Evolutionary conservation across 179 eudicot genomes (phyloP).

Genomic region (Actinidia arguta): DNA sequence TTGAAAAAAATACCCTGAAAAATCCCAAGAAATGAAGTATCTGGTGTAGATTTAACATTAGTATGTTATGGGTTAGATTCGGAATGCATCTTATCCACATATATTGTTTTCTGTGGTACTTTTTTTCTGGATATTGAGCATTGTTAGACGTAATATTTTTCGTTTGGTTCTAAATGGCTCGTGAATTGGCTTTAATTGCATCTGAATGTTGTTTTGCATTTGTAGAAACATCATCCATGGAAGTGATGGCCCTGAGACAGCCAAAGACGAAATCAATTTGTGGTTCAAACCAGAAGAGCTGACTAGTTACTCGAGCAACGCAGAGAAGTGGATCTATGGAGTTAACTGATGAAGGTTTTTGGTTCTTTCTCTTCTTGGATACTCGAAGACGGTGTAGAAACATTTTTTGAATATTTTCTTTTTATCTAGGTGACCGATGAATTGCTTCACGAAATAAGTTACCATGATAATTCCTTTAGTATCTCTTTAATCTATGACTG

Average conservation of each 20-base stretch:
- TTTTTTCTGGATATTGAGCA: too few species aligned
- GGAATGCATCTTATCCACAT: too few species aligned
- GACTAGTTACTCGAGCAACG: constrained; percentile 70
- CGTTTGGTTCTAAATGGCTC: not conserved
- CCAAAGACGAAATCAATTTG: constrained; percentile 84
- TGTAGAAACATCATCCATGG: constrained; percentile 84
- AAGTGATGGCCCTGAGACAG: constrained; percentile 98
- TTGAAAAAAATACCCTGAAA: too few species aligned
- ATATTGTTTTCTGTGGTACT: too few species aligned
- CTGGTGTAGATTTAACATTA: too few species aligned
- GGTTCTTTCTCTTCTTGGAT: constrained; percentile 4
- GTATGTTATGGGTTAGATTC: too few species aligned
- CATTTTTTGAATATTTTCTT: not conserved
- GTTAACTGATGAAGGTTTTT: constrained; percentile 43
- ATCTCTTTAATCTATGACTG: not conserved
- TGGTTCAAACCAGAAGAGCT: constrained; percentile 98
- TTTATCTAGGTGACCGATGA: not conserved
- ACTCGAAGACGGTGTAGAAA: not conserved
- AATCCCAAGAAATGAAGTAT: too few species aligned
- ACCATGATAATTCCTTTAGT: not conserved
- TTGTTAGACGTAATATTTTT: not conserved
- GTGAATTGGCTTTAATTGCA: not conserved
- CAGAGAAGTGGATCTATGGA: constrained; percentile 96
- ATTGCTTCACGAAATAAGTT: constrained; percentile 1
- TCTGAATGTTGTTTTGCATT: not conserved